A percentile compares a stretch with the other conserved stretches of the same genome.
Evolutionary conservation across 2,329 filamentous ascomycete genomes (phyloP).

Genomic region (Aplosporella prunicola): DNA sequence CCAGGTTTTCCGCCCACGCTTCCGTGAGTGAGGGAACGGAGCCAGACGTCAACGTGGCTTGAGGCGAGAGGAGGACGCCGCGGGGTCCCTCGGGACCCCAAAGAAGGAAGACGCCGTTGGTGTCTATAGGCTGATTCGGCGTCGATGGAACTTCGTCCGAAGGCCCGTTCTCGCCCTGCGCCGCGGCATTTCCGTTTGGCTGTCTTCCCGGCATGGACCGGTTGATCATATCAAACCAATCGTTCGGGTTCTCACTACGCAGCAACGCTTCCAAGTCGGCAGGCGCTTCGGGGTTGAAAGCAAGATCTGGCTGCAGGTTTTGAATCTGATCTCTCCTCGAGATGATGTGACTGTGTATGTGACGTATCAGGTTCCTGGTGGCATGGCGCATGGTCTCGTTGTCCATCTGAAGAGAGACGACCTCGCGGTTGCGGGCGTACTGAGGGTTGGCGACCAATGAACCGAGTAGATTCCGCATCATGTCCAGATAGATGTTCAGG

Average conservation of each 20-base stretch:
- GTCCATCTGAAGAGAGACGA: constrained; percentile 21
- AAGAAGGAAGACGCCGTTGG: constrained; percentile 24
- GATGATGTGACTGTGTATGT: not conserved
- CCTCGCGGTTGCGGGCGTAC: constrained; percentile 21
- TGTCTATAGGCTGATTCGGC: constrained; percentile 16
- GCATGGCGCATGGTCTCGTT: constrained; percentile 18
- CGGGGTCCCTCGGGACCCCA: constrained; percentile 29
- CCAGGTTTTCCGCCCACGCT: constrained; percentile 2
- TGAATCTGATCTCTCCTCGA: not conserved
- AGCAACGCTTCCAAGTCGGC: too few species aligned
- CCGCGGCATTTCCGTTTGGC: not conserved
- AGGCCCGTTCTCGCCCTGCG: not conserved
- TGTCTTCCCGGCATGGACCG: too few species aligned
- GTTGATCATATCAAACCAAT: too few species aligned
- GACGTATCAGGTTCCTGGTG: constrained; percentile 3
- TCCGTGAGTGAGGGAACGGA: not conserved
- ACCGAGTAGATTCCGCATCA: constrained; percentile 20
- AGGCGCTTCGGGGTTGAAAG: too few species aligned
- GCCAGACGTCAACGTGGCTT: not conserved
- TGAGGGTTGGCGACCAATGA: constrained; percentile 17
- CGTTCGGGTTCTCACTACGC: too few species aligned
- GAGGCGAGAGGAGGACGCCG: constrained; percentile 19
- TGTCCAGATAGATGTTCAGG: constrained; percentile 16
- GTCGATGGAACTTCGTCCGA: too few species aligned
- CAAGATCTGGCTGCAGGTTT: too few species aligned